Evolutionary conservation across 2,329 filamentous ascomycete genomes (phyloP), one percentile per base, ranked within the genome.

Genomic region (Aspergillus alliaceus): DNA sequence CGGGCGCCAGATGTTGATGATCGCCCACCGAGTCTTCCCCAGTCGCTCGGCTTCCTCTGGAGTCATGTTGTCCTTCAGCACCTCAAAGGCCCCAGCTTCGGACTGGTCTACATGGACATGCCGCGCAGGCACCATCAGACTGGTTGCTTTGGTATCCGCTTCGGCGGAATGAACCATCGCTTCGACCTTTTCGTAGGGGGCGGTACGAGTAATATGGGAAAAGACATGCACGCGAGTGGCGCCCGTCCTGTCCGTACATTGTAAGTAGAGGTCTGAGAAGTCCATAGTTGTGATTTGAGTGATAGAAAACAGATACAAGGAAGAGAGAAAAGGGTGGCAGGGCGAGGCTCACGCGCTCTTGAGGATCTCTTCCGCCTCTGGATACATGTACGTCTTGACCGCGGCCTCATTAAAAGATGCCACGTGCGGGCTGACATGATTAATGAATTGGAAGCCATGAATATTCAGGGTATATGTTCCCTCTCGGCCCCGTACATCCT

Each of bases 61-160:
- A 4, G 37, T 11, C 39, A 57, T 11, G 34, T 39, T 48, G 12
- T 57, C 25, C 9, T 32, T 32, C 3, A 57, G 12, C 2, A 57
- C 20, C 2, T 51, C 20, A 18, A 39, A 5, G 8, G 54, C 54
- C 2, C 54, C 54, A 12, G 50, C 3, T 15, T 53, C 50, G 27
- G 54, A 57, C 12, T 57, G 54, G 42, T 57, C 54, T 9, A 49
- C 48, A 24, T 57, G 54, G 8, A 57, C 44, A 27, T 34, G 39
- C 24, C 52, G 40, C 3, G 42, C 52, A 4, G 46, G 34, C 9
- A 29, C 25, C 35, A 32, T 25, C 32, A 40, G 6, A 15, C 22
- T 29, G 0, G 14, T 39, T 5, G 18, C 15, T 20, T 39, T 27
- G 2, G 42, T 18, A 8, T 53, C 51, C 6, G 51, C 27, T 3